Conservation (phyloP, 2,329 filamentous ascomycete genomes). For the Colletotrichum cereale region DNA sequence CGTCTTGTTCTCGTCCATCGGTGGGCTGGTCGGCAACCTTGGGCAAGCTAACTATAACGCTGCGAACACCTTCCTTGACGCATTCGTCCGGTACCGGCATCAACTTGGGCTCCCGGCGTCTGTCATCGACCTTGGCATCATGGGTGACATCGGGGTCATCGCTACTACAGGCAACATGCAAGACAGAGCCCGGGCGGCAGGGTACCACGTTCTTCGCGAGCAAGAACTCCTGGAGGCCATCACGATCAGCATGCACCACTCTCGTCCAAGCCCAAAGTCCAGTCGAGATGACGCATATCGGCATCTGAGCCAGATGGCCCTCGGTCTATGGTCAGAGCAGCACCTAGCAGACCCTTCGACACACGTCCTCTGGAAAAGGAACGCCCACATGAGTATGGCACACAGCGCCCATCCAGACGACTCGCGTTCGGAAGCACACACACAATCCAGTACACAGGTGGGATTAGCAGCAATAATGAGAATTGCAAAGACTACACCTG, state of each 20-base stretch:
- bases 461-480: too few species aligned
- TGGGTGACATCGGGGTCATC: constrained; percentile 34
- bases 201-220: constrained; percentile 17
- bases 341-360: constrained; percentile 9
- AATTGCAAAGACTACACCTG: too few species aligned
- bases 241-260: constrained; percentile 3
- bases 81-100: constrained; percentile 44
- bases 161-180: constrained; percentile 45
- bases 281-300: not conserved
- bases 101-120: constrained; percentile 42
- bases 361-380: constrained; percentile 10
- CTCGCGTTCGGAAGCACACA: not conserved
- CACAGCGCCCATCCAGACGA: constrained; percentile 2
- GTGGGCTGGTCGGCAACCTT: constrained; percentile 43
- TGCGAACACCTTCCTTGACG: constrained; percentile 50
- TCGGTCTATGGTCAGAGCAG: constrained; percentile 17
- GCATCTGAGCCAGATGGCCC: constrained; percentile 20
- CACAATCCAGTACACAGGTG: not conserved
- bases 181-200: constrained; percentile 11
- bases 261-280: not conserved
- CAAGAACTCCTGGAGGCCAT: constrained; percentile 7
- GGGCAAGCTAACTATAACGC: constrained; percentile 52
- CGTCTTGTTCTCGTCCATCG: constrained; percentile 45
- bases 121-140: constrained; percentile 36
- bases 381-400: constrained; percentile 1